Evolutionary conservation across 345 rosid species (phyloP).

Genomic region (Litchi chinensis): DNA sequence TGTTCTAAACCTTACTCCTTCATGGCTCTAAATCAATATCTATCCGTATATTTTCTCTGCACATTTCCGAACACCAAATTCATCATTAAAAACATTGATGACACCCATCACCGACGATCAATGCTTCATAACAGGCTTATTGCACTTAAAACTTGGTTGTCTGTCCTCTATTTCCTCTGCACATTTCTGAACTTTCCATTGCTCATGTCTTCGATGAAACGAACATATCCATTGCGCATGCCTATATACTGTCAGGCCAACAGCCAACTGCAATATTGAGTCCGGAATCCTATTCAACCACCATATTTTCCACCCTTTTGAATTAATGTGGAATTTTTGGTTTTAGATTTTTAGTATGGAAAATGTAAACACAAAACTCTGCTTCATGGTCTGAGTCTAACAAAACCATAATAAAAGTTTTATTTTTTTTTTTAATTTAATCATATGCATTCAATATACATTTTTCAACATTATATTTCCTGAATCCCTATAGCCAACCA

Average conservation of each 20-base stretch:
- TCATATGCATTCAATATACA: neutral
- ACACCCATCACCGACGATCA: neutral
- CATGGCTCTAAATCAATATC: neutral
- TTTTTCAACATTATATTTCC: neutral
- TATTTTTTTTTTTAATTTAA: too few relatives aligned
- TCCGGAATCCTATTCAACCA: neutral
- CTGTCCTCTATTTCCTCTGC: neutral
- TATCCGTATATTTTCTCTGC: too few relatives aligned
- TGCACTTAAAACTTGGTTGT: neutral
- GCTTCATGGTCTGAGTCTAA: neutral
- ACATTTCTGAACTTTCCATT: neutral
- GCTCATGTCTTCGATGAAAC: neutral
- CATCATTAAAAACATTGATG: neutral
- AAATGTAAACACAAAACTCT: neutral
- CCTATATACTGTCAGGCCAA: conserved; percentile 1
- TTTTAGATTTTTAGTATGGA: neutral
- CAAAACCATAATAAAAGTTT: neutral
- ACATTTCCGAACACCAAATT: neutral
- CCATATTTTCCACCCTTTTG: neutral
- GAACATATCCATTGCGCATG: neutral
- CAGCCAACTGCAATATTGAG: neutral
- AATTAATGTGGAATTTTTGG: too few relatives aligned
- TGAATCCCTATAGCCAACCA: neutral
- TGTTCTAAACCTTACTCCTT: neutral
- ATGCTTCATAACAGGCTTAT: neutral